Evolutionary conservation across 2,329 filamentous ascomycete genomes (phyloP), one percentile per base, ranked within the genome.

Genomic region (Dichotomopilus funicola): DNA sequence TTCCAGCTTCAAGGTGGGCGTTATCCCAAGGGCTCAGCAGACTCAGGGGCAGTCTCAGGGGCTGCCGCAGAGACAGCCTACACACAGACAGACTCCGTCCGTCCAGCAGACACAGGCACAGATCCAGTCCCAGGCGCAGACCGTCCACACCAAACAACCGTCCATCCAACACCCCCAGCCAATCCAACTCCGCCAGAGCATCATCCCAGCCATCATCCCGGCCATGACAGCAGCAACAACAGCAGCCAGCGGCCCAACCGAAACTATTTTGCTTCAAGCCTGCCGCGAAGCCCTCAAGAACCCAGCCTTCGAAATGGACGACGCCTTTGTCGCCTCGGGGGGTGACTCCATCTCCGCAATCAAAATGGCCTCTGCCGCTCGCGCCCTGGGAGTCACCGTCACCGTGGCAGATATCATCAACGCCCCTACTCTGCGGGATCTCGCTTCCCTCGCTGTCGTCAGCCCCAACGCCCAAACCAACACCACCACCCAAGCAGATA

Each of bases 341-440:
- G 75, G 77, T 6, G 76, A 79, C 64, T 79, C 76, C 0, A 67
- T 79, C 1, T 67, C 71, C 12, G 76, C 76, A 1, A 79, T 79
- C 76, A 75, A 69, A 54, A 68, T 79, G 4, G 74, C 78, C 1
- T 70, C 74, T 0, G 68, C 49, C 70, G 73, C 48, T 31, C 75
- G 3, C 68, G 68, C 68, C 3, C 64, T 67, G 5, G 68, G 70
- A 2, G 59, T 78, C 4, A 55, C 65, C 0, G 59, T 78, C 46
- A 75, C 72, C 1, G 75, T 79, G 1, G 73, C 73, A 1, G 70
- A 70, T 48, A 71, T 78, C 44, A 77, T 79, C 56, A 70, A 49
- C 34, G 34, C 54, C 6, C n/a, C 54, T 5, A 52, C 43, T 7
- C 52, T 56, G 33, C 54, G 54, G 19, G 49, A 43, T 35, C 35